A percentile compares a stretch with the other conserved stretches of the same genome.
Conservation (phyloP, 805 yeast genomes). For the Barnettozyma wickerhamii region DNA sequence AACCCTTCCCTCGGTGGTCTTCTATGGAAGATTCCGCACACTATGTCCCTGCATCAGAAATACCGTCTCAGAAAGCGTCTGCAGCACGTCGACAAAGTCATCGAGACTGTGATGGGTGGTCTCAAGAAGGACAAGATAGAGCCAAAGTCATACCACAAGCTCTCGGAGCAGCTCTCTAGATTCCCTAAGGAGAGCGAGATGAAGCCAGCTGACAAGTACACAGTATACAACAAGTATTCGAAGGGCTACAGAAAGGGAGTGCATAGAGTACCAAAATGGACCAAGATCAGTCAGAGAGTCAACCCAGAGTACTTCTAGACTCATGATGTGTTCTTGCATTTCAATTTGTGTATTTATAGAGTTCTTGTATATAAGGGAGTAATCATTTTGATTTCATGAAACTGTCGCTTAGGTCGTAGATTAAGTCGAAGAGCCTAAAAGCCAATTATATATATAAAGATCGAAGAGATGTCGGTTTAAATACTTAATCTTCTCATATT, state of each 20-base stretch:
- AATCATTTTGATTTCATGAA: too few relatives aligned
- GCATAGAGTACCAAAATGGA: slow-evolving; percentile 90
- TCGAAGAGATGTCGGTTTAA: too few relatives aligned
- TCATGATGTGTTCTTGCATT: too few relatives aligned
- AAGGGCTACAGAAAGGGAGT: slow-evolving; percentile 83
- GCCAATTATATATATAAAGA: too few relatives aligned
- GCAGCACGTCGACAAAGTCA: slow-evolving; percentile 73
- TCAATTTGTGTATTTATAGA: neutral
- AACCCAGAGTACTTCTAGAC: slow-evolving; percentile 53
- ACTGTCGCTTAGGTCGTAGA: too few relatives aligned
- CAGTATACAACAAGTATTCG: slow-evolving; percentile 72
- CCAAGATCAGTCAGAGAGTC: slow-evolving; percentile 73
- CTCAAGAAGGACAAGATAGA: slow-evolving; percentile 26
- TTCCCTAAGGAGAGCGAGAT: slow-evolving; percentile 81
- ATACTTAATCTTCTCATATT: too few relatives aligned
- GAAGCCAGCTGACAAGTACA: slow-evolving; percentile 80
- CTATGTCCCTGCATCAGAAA: slow-evolving; percentile 77
- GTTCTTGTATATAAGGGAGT: slow-evolving; percentile 2
- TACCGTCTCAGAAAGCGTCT: slow-evolving; percentile 80
- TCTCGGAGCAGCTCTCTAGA: slow-evolving; percentile 31
- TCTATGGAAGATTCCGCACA: slow-evolving; percentile 75
- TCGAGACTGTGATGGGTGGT: slow-evolving; percentile 57
- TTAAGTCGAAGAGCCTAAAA: too few relatives aligned
- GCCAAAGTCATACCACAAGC: slow-evolving; percentile 8
- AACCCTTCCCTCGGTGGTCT: slow-evolving; percentile 62